Percentiles rank a stretch among this genome's conserved stretches.
phyloP scores from a whole-genome alignment of 2,329 filamentous ascomycete genomes.

The Alternaria solani region DNA sequence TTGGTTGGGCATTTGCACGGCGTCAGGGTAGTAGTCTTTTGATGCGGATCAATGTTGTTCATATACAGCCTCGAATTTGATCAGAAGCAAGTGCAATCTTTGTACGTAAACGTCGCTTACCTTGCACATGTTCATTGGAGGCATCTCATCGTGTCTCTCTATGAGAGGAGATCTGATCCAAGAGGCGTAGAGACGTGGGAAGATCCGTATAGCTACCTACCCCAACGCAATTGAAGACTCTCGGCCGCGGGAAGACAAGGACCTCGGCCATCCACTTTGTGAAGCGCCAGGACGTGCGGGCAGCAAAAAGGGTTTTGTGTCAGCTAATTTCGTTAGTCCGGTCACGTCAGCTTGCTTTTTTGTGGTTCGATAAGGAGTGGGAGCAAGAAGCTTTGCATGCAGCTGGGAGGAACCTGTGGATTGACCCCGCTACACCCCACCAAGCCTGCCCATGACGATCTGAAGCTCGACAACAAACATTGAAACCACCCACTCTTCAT shows the following conservation, averaged over 20 bases:
- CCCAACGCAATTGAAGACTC: constrained; percentile 12
- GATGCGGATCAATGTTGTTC: constrained; percentile 12
- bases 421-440: constrained; percentile 31
- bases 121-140: background rate
- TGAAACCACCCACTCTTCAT: constrained; percentile 19
- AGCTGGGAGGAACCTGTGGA: constrained; percentile 10
- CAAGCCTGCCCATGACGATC: constrained; percentile 33
- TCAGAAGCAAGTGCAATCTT: constrained; percentile 8
- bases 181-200: background rate
- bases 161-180: background rate
- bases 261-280: constrained; percentile 12
- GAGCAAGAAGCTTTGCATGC: constrained; percentile 18
- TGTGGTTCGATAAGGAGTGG: constrained; percentile 33
- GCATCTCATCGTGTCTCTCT: background rate
- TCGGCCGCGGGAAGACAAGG: constrained; percentile 34
- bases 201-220: constrained; percentile 2
- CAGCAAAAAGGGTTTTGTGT: constrained; percentile 14
- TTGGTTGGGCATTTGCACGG: constrained; percentile 27
- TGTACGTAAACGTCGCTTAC: background rate
- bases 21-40: constrained; percentile 21
- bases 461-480: constrained; percentile 32
- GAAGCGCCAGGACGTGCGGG: background rate
- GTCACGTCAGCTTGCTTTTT: constrained; percentile 31
- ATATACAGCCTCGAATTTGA: constrained; percentile 5
- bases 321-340: constrained; percentile 16